Evolutionary conservation across 257 asterid genomes (phyloP).

Genomic region (Plectranthus barbatus): DNA sequence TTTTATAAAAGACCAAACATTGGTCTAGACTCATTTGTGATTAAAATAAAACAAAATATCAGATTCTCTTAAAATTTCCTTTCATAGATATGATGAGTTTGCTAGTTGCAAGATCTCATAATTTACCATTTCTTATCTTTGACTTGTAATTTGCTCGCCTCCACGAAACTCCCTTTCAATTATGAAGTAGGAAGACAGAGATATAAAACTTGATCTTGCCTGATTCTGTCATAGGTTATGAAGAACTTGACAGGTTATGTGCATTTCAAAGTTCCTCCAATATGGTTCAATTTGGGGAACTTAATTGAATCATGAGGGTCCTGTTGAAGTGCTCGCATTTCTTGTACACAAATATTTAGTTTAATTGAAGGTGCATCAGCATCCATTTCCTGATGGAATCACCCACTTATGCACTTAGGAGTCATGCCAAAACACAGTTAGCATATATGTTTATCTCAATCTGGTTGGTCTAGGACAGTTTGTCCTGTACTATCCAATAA

Average conservation of each 20-base stretch:
- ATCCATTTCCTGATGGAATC: background rate
- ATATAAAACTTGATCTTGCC: background rate
- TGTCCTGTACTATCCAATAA: background rate
- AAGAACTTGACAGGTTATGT: background rate
- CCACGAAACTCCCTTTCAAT: background rate
- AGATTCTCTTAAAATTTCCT: too few relatives aligned
- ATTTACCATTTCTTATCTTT: background rate
- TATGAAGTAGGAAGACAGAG: background rate
- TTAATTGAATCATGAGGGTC: background rate
- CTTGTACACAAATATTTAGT: background rate
- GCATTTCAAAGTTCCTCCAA: slow-evolving; percentile 5
- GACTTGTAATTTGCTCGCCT: background rate
- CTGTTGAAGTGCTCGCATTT: background rate
- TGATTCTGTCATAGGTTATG: background rate
- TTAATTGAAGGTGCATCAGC: background rate
- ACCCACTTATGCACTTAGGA: background rate
- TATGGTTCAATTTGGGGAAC: slow-evolving; percentile 6
- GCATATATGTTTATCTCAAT: background rate
- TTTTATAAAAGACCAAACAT: too few relatives aligned
- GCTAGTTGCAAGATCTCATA: too few relatives aligned
- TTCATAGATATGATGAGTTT: too few relatives aligned
- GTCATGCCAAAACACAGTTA: background rate
- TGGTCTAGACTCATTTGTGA: too few relatives aligned
- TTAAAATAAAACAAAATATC: too few relatives aligned
- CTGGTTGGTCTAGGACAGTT: slow-evolving; percentile 10